A percentile compares a stretch with the other conserved stretches of the same genome.
These are phyloP conservation scores for Teunomyces kruisii DNA, from an alignment of 805 yeast genomes.

Conservation along the genomic window DNA sequence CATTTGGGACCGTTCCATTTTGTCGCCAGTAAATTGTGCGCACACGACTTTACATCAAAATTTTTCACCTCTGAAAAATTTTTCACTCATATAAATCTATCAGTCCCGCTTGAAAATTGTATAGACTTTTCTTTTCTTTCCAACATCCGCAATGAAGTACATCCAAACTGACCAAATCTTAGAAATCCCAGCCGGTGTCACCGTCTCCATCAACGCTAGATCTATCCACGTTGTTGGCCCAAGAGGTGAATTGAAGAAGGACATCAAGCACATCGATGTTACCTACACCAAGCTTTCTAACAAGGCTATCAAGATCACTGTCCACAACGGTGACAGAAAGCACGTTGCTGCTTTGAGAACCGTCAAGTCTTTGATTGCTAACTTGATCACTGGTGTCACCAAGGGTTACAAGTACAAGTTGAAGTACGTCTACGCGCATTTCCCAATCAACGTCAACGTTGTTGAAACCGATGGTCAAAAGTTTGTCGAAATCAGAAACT, in stretches of 20 bases:
- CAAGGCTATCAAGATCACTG: slow-evolving; percentile 80
- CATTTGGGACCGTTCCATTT: background rate
- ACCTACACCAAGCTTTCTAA: slow-evolving; percentile 79
- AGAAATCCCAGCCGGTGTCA: slow-evolving; percentile 89
- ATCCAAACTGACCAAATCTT: slow-evolving; percentile 82
- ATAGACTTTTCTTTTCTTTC: slow-evolving; percentile 1
- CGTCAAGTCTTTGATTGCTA: slow-evolving; percentile 90
- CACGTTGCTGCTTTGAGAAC: slow-evolving; percentile 99
- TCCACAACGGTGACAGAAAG: slow-evolving; percentile 99
- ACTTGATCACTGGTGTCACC: slow-evolving; percentile 98
- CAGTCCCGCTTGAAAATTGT: background rate
- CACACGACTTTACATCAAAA: slow-evolving; percentile 8
- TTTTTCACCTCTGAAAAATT: slow-evolving; percentile 6
- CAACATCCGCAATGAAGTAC: slow-evolving; percentile 59
- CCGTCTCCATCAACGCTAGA: slow-evolving; percentile 90
- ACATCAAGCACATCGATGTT: slow-evolving; percentile 92
- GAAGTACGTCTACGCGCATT: slow-evolving; percentile 99
- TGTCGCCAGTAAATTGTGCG: background rate
- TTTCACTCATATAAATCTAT: slow-evolving; percentile 4
- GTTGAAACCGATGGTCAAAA: slow-evolving; percentile 72
- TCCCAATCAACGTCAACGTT: slow-evolving; percentile 98
- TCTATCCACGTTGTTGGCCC: slow-evolving; percentile 90
- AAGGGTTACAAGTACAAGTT: slow-evolving; percentile 99
- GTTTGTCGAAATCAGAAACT: slow-evolving; percentile 96
- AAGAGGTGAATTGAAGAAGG: slow-evolving; percentile 91